Evolutionary conservation across 2,329 filamentous ascomycete genomes (phyloP).

Genomic region (Penicillium sp.): DNA sequence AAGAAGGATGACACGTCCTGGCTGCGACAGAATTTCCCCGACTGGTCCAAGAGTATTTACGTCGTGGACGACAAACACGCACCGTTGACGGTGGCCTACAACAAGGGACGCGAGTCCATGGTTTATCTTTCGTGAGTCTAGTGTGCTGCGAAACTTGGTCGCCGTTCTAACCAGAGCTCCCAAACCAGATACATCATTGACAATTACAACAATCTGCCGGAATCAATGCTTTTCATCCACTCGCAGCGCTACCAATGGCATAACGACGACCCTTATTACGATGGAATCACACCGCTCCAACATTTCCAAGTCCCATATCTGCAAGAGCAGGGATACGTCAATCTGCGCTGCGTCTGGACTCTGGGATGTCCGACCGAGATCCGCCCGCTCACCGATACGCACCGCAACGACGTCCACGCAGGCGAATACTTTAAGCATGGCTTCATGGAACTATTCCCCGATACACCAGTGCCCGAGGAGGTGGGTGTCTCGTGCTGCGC

Average conservation of each 20-base stretch:
- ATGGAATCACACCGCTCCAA: conserved; percentile 51
- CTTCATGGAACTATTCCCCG: conserved; percentile 53
- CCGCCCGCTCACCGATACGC: conserved; percentile 45
- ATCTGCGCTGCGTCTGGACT: conserved; percentile 55
- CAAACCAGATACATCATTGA: conserved; percentile 44
- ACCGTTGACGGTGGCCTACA: conserved; percentile 49
- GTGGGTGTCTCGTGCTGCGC: conserved; percentile 58
- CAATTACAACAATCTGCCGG: conserved; percentile 43
- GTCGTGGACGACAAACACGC: conserved; percentile 54
- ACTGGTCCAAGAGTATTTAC: conserved; percentile 58
- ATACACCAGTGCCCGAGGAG: conserved; percentile 39
- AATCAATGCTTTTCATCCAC: conserved; percentile 45
- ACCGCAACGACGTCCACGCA: conserved; percentile 49
- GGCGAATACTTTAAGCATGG: conserved; percentile 52
- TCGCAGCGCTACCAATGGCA: conserved; percentile 47
- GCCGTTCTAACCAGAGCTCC: conserved; percentile 10
- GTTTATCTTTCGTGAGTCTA: conserved; percentile 44
- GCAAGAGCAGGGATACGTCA: conserved; percentile 54
- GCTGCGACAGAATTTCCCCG: conserved; percentile 40
- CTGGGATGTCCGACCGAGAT: conserved; percentile 56
- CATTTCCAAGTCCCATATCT: conserved; percentile 53
- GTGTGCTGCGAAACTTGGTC: not conserved
- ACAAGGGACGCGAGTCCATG: conserved; percentile 48
- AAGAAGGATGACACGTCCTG: conserved; percentile 42
- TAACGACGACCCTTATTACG: conserved; percentile 55